Conservation (phyloP, 176 grass and related monocot genomes). For the Eremochloa ophiuroides region DNA sequence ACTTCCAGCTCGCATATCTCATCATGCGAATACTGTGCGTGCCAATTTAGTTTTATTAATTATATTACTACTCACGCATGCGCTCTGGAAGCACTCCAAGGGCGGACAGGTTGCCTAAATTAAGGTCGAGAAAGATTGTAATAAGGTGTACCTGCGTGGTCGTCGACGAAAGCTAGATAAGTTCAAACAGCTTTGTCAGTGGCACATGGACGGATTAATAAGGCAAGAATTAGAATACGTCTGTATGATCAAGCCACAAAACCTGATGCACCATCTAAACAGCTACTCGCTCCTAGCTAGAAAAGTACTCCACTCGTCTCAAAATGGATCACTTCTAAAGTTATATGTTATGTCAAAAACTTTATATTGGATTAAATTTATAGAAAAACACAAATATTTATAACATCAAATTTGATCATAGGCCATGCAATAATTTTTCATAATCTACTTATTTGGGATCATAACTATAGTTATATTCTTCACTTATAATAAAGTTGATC, state of each 20-base stretch:
- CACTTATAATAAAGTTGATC: not conserved
- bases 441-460: not conserved
- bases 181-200: not conserved
- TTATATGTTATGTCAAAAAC: not conserved
- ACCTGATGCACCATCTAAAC: not conserved
- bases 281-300: not conserved
- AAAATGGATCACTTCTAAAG: not conserved
- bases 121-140: not conserved
- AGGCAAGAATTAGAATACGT: not conserved
- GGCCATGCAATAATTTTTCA: not conserved
- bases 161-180: not conserved
- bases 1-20: constrained; percentile 40
- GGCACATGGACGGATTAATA: not conserved
- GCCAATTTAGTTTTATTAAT: not conserved
- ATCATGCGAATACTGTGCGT: constrained; percentile 1
- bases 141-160: not conserved
- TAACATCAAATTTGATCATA: not conserved
- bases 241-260: not conserved
- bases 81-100: not conserved
- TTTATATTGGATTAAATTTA: not conserved
- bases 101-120: not conserved
- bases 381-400: not conserved
- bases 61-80: constrained; percentile 15
- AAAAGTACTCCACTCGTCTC: not conserved
- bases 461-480: not conserved